Conservation (phyloP, 768 basidiomycete species). For the Naganishia kalamii region DNA sequence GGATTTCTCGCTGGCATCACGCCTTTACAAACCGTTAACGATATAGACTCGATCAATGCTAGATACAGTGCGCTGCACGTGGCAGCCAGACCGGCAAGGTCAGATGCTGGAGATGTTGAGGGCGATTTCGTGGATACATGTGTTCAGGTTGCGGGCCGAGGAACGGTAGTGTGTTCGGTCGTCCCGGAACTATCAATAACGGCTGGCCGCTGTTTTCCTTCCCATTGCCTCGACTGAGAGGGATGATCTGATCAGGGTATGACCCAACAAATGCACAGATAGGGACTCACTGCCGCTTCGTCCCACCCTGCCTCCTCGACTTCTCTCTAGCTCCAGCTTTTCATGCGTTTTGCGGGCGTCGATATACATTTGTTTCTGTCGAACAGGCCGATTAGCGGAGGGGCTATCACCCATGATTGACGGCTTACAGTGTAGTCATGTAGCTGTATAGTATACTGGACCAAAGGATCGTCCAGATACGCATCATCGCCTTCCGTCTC, state of each 20-base stretch:
- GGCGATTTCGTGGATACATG: neutral
- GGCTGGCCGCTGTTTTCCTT: neutral
- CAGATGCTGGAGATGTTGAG: conserved; percentile 3
- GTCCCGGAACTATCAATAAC: neutral
- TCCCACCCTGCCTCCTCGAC: conserved; percentile 11
- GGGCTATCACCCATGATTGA: no score
- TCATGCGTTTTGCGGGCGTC: conserved; percentile 13
- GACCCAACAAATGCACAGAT: neutral
- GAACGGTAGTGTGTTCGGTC: neutral
- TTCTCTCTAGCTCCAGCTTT: conserved; percentile 4
- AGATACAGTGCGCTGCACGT: conserved; percentile 2
- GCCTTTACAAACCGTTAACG: no score
- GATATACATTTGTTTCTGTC: conserved; percentile 16
- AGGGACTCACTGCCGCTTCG: conserved; percentile 15
- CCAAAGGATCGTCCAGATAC: conserved; percentile 4
- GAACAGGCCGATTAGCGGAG: neutral
- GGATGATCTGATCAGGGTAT: neutral
- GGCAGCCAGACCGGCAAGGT: neutral
- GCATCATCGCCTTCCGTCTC: neutral
- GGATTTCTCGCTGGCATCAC: no score
- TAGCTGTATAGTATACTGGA: conserved; percentile 11
- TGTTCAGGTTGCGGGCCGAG: neutral
- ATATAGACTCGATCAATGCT: neutral
- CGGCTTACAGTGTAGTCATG: conserved; percentile 5
- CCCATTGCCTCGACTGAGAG: conserved; percentile 6